Base-by-base conservation (phyloP, 495 filamentous ascomycete species). In the Neurospora terricola region DNA sequence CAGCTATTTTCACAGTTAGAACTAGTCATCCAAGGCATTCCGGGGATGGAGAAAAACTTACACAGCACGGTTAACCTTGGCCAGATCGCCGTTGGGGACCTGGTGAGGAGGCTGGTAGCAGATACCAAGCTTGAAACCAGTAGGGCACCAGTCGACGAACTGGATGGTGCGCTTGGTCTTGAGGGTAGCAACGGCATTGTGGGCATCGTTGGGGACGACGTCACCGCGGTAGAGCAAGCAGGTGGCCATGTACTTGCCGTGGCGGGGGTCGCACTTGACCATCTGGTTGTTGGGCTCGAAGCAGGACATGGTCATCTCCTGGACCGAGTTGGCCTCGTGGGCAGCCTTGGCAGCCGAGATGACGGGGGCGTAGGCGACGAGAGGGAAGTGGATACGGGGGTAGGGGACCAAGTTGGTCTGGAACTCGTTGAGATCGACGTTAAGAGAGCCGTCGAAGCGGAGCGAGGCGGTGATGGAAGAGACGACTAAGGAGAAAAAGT, bases 131-230 rank as follows among this genome's bases (percentile, higher is more conserved):
- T 99, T 99, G 91, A 98, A 98, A 77, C 96, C 96, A 80, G 96
- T 99, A 76, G 96, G 96, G 90, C 96, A 99, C 96, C 96, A 99
- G 86, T 99, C 96, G 78, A 99, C 96, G 80, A 98, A 97, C 87
- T 98, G 94, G 80, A 99, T 97, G 80, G 94, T 97, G 74, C 94
- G 90, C 90, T 97, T 97, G 78, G 96, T 97, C 92, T 98, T 99
- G 82, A 99, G 92, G 66, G 91, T 92, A 69, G 94, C 94, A 59
- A 99, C 94, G 69, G 96, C 96, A 72, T 83, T 87, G 84, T 97
- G 92, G 77, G 93, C 92, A 78, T 99, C 96, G 83, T 96, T 96
- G 82, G 96, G 93, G 48, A 98, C 93, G 76, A 98, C 96, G 81
- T 98, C 96, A 82, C 96, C 96, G 82, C 96, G 96, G 89, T 99